Conservation (phyloP, 2,329 filamentous ascomycete species). For the Acarospora socialis region DNA sequence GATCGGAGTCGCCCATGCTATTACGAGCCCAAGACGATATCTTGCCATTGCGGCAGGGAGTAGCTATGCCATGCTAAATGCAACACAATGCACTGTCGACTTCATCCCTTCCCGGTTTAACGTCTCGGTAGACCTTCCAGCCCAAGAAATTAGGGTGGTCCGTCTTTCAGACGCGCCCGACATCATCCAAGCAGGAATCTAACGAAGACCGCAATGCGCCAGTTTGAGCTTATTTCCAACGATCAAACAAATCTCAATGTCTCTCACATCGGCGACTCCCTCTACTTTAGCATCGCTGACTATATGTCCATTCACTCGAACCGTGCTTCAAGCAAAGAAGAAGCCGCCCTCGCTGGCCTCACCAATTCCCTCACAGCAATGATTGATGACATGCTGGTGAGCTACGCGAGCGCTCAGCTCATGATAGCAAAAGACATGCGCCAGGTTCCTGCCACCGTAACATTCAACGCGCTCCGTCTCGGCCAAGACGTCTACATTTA, state of each 20-base stretch:
- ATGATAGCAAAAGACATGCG: conserved; percentile 16
- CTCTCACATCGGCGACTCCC: conserved; percentile 23
- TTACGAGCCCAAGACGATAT: conserved; percentile 17
- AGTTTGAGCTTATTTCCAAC: conserved; percentile 25
- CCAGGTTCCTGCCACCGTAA: neutral
- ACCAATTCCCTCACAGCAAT: conserved; percentile 12
- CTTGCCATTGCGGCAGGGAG: conserved; percentile 21
- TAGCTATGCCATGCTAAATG: conserved; percentile 19
- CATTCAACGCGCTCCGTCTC: conserved; percentile 14
- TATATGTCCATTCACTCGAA: conserved; percentile 6
- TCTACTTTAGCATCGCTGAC: conserved; percentile 21
- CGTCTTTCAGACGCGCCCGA: conserved; percentile 14
- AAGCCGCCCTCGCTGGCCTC: conserved; percentile 9
- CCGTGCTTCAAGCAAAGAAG: no score
- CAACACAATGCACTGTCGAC: conserved; percentile 20
- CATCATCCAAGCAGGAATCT: conserved; percentile 21
- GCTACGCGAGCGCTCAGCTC: conserved; percentile 22
- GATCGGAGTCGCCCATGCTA: conserved; percentile 19
- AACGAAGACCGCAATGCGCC: conserved; percentile 18
- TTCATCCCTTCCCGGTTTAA: conserved; percentile 19
- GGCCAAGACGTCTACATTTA: conserved; percentile 20
- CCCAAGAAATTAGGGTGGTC: conserved; percentile 15
- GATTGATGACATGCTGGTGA: conserved; percentile 17
- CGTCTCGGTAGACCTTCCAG: conserved; percentile 19
- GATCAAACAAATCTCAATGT: conserved; percentile 25